Base-by-base conservation (phyloP, 768 basidiomycete species). In the Rhodosporidiobolus odoratus region DNA sequence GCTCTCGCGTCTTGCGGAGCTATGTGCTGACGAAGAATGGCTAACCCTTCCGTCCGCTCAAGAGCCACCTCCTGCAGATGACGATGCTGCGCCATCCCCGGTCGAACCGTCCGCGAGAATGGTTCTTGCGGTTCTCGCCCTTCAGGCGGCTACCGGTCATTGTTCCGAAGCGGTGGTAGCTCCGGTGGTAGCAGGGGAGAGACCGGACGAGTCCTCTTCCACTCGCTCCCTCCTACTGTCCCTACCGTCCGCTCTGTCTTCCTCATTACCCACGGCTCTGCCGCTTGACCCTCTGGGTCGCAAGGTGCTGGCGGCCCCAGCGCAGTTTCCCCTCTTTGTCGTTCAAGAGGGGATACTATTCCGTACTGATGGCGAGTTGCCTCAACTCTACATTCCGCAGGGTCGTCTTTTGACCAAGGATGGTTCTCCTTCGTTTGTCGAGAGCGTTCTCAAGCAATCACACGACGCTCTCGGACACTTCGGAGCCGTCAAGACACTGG, bases 381-480 rank as follows among this genome's bases (percentile, higher is more conserved):
- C 5, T 10, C 47, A 30, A 13, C 50, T 66, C 7, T 57, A 59
- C 34, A 16, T 66, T 1, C 65, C n/a, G 61, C n/a, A n/a, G n/a
- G n/a, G n/a, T n/a, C n/a, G n/a, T n/a, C n/a, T n/a, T n/a, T n/a
- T n/a, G n/a, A n/a, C n/a, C n/a, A n/a, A 8, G 17, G 13, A 8
- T 34, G 5, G 43, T 4, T 4, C 41, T n/a, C 50, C n/a, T 1
- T 34, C 43, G 9, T 58, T 69, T 23, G 30, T 56, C 48, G 61
- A 63, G 40, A 2, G 23, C 15, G 43, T 25, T 2, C 7, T 58
- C 25, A 1, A 16, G 17, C 16, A 4, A 19, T 34, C 34, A 27
- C 68, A 69, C 47, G 19, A 19, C 15, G 4, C 34, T 12, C 6
- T 59, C 35, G 68, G 62, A 5, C 68, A 69, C 34, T 23, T 35